Percentiles rank a stretch among this genome's conserved stretches.
These are phyloP conservation scores for Lecanicillium sp. DNA, from an alignment of 2,329 filamentous ascomycete genomes.

Conservation along the genomic window DNA sequence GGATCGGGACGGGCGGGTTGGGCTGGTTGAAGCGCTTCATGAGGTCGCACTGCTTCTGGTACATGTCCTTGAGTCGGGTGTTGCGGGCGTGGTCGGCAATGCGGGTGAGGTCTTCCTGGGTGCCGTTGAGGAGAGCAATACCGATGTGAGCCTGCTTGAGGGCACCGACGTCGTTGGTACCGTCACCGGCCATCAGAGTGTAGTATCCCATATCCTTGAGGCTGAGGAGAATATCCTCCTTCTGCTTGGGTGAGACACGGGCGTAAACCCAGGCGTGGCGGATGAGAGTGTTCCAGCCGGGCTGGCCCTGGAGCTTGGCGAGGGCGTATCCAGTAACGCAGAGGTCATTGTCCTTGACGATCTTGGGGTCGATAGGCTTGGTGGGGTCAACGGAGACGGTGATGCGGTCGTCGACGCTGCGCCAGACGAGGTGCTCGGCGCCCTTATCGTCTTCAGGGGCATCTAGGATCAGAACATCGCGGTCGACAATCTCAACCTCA, in stretches of 20 bases:
- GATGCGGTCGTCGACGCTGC: conserved; percentile 85
- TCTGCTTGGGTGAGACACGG: conserved; percentile 96
- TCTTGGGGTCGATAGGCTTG: conserved; percentile 71
- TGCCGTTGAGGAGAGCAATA: conserved; percentile 91
- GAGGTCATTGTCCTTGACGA: conserved; percentile 80
- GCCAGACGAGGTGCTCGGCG: conserved; percentile 82
- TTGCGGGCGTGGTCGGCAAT: conserved; percentile 92
- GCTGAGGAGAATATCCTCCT: conserved; percentile 95
- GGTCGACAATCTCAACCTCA: conserved; percentile 95
- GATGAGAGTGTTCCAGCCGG: conserved; percentile 69
- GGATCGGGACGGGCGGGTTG: conserved; percentile 78
- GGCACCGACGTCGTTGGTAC: conserved; percentile 95
- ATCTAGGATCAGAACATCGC: conserved; percentile 90
- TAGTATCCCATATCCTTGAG: conserved; percentile 97
- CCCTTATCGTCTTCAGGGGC: conserved; percentile 84
- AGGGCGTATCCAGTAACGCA: conserved; percentile 95
- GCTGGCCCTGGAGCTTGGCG: conserved; percentile 76
- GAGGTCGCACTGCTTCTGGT: conserved; percentile 88
- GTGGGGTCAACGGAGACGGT: conserved; percentile 80
- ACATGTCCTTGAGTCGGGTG: conserved; percentile 97
- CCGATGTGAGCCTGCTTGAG: conserved; percentile 97
- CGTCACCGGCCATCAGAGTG: conserved; percentile 96
- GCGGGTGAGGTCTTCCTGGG: conserved; percentile 79
- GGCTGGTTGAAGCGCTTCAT: conserved; percentile 97
- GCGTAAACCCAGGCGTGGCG: conserved; percentile 96